Conservation (phyloP, 2,329 filamentous ascomycete species). For the Anisogramma anomala region DNA sequence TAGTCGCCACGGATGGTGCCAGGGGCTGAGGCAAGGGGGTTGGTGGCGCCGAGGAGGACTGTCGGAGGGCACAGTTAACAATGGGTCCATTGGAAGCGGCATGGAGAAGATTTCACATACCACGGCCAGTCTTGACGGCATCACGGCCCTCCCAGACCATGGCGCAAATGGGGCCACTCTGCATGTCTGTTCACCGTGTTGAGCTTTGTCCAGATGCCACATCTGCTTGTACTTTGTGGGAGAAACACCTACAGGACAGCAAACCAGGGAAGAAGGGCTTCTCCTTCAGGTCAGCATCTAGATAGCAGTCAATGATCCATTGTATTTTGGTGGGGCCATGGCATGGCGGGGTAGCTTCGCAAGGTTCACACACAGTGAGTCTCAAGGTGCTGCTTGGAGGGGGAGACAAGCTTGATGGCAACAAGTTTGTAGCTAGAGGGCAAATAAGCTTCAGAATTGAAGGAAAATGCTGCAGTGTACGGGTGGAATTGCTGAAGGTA, state of each 20-base stretch:
- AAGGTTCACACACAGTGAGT: slow-evolving; percentile 59
- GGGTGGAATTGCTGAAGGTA: neutral
- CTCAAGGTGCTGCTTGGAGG: slow-evolving; percentile 92
- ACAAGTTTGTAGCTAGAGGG: slow-evolving; percentile 80
- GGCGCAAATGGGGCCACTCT: slow-evolving; percentile 89
- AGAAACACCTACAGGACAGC: slow-evolving; percentile 61
- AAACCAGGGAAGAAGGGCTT: slow-evolving; percentile 98
- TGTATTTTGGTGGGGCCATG: neutral
- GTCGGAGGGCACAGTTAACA: slow-evolving; percentile 13
- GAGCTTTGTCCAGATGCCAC: too few species aligned
- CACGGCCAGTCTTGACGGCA: slow-evolving; percentile 94
- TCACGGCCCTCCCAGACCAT: slow-evolving; percentile 99
- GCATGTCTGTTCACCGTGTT: slow-evolving; percentile 97
- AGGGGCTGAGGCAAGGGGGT: slow-evolving; percentile 86
- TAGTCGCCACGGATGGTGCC: slow-evolving; percentile 97
- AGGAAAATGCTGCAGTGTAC: too few species aligned
- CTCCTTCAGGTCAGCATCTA: slow-evolving; percentile 72
- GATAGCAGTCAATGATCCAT: slow-evolving; percentile 20
- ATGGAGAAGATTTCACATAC: slow-evolving; percentile 36
- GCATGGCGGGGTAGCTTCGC: slow-evolving; percentile 13
- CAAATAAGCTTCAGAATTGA: too few species aligned
- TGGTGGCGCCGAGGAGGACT: slow-evolving; percentile 96
- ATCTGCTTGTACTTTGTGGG: too few species aligned
- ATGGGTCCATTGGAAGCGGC: slow-evolving; percentile 1
- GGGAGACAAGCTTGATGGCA: slow-evolving; percentile 88